Evolutionary conservation across 257 asterid genomes (phyloP), one percentile per base, ranked within the genome.

Genomic region (Salvia splendens): DNA sequence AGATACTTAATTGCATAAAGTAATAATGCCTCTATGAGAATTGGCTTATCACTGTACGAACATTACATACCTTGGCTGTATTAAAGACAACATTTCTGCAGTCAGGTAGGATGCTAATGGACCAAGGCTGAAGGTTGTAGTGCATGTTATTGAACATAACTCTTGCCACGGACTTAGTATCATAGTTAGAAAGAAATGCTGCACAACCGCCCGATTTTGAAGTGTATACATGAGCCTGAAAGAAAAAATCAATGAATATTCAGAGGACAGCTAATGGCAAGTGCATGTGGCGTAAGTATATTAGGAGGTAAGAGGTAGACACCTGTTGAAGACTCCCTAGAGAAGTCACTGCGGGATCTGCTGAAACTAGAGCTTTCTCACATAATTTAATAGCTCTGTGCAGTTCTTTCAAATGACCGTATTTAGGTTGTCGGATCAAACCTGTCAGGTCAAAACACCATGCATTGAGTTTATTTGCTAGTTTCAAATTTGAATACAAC

Each of bases 51-150:
- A 11, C 24, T 32, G 50, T 59, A 28, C 7, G 38, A 50, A 64
- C 6, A 36, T 38, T 42, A 72, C 95, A 0, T 83, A 91, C 99
- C 57, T 83, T 87, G 80, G 99, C 99, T 11, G 99, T 91, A 65
- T 91, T 94, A 82, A 85, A 94, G 73, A 83, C 94, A 3, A 72
- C 98, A 55, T 91, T 86, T 69, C 91, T 80, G 96, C 99, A 91
- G 79, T 89, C 96, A 0, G 96, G 90, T 62, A 94, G 96, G 75
- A 94, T 94, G 84, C 99, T 94, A 77, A 94, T 85, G 51, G 98
- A 94, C 99, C 95, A 88, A 57, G 99, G 92, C 57, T 88, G 96
- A 67, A 94, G 73, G 70, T 76, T 80, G 48, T 88, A 88, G 62
- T 88, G 96, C 95, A 84, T 80, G 83, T 88, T 85, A 67, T 91